Percentiles rank a stretch among this genome's conserved stretches.
phyloP scores from a whole-genome alignment of 1,284 basidiomycete species.

The Volvariella volvacea region DNA sequence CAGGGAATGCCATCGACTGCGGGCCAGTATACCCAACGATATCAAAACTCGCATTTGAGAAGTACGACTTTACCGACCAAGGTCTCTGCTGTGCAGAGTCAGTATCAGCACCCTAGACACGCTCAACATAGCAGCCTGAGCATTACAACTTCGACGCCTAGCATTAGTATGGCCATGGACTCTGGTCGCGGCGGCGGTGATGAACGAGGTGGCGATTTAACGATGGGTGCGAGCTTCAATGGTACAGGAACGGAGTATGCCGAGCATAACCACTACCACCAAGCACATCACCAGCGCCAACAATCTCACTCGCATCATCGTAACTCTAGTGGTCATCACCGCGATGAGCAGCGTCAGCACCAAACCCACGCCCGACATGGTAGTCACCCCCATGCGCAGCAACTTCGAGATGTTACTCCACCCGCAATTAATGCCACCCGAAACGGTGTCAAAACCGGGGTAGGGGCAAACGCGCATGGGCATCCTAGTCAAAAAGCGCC shows the following conservation, averaged over 20 bases:
- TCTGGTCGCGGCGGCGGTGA: no score
- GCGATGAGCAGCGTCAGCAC: no score
- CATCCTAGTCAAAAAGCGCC: no score
- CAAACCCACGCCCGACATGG: no score
- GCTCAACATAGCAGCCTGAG: conserved; percentile 38
- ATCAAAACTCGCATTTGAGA: conserved; percentile 25
- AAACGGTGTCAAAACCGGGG: no score
- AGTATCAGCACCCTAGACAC: conserved; percentile 26
- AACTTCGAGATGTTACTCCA: no score
- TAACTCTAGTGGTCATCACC: no score
- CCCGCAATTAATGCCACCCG: no score
- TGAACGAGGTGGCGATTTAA: no score
- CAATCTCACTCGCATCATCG: conserved; percentile 10
- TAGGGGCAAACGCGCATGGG: no score
- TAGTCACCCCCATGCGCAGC: no score
- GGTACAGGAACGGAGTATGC: not conserved
- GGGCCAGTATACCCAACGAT: not conserved
- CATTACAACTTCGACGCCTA: conserved; percentile 19
- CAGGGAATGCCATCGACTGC: no score
- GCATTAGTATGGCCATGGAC: conserved; percentile 6
- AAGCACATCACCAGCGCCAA: conserved; percentile 6
- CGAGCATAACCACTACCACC: conserved; percentile 1
- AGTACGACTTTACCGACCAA: conserved; percentile 28
- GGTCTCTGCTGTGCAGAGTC: conserved; percentile 6
- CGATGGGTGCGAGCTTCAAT: not conserved